phyloP scores from a whole-genome alignment of 225 moss, liverwort and hornwort species.

The Straminergon stramineum region DNA sequence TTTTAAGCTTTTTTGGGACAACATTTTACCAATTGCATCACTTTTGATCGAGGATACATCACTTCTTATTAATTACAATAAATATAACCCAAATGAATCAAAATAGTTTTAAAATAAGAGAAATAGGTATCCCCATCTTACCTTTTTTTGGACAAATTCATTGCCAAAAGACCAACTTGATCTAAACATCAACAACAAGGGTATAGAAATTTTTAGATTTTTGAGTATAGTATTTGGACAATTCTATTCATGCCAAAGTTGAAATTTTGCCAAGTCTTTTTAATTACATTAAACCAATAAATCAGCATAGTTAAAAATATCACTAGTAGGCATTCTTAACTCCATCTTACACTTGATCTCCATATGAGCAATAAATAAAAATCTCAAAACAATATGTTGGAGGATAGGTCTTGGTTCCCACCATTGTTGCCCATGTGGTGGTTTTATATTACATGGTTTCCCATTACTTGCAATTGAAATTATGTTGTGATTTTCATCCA shows the following conservation, averaged over 20 bases:
- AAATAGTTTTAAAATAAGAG: too few relatives aligned
- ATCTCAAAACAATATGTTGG: too few relatives aligned
- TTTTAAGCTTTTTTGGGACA: neutral
- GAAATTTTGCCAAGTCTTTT: neutral
- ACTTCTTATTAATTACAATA: too few relatives aligned
- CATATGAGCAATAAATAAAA: too few relatives aligned
- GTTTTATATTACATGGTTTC: too few relatives aligned
- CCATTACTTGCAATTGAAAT: neutral
- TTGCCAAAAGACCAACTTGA: neutral
- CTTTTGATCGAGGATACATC: fast-evolving
- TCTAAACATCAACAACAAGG: neutral
- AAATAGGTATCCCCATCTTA: too few relatives aligned
- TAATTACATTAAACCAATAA: too few relatives aligned
- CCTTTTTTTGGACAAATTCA: neutral
- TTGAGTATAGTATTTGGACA: neutral
- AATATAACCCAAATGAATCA: too few relatives aligned
- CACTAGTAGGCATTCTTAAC: neutral
- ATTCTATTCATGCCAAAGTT: neutral
- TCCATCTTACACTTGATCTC: neutral
- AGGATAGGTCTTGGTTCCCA: too few relatives aligned
- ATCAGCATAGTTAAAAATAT: too few relatives aligned
- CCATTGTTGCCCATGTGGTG: too few relatives aligned
- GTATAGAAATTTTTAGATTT: neutral
- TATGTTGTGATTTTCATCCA: neutral
- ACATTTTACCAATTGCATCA: too few relatives aligned